Evolutionary conservation across 1,284 basidiomycete genomes (phyloP).

Genomic region (Sporisorium iseilematis-ciliati): DNA sequence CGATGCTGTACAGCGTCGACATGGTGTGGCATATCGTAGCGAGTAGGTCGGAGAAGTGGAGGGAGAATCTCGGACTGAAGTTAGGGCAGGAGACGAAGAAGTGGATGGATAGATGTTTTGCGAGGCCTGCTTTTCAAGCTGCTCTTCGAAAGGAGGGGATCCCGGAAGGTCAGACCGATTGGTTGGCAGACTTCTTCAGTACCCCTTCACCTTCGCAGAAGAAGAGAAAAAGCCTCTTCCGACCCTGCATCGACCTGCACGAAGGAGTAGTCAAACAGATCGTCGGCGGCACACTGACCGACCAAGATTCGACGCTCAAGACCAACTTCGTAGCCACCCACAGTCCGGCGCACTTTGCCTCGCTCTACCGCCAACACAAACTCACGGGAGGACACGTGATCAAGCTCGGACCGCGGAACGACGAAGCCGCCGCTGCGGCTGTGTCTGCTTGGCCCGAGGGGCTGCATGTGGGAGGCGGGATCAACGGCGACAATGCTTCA

Average conservation of each 20-base stretch:
- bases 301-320: conserved; percentile 74
- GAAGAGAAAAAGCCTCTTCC: conserved; percentile 75
- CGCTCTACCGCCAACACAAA: conserved; percentile 79
- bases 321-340: conserved; percentile 94
- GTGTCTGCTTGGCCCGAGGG: conserved; percentile 83
- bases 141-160: conserved; percentile 32
- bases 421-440: conserved; percentile 85
- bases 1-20: conserved; percentile 42
- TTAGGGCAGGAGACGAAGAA: conserved; percentile 18
- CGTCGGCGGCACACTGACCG: conserved; percentile 87
- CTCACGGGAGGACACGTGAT: conserved; percentile 94
- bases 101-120: conserved; percentile 31
- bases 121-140: conserved; percentile 24
- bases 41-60: conserved; percentile 14
- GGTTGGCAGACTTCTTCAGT: conserved; percentile 23
- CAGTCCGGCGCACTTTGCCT: conserved; percentile 83
- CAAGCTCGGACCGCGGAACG: conserved; percentile 90
- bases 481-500: conserved; percentile 82
- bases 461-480: conserved; percentile 94
- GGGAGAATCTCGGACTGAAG: conserved; percentile 18
- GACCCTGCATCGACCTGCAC: conserved; percentile 97
- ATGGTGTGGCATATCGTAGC: conserved; percentile 22
- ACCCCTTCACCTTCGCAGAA: neutral
- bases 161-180: conserved; percentile 19
- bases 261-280: conserved; percentile 87